These are phyloP conservation scores for Citropsis articulata DNA, from an alignment of 345 rosid species.

Conservation along the genomic window DNA sequence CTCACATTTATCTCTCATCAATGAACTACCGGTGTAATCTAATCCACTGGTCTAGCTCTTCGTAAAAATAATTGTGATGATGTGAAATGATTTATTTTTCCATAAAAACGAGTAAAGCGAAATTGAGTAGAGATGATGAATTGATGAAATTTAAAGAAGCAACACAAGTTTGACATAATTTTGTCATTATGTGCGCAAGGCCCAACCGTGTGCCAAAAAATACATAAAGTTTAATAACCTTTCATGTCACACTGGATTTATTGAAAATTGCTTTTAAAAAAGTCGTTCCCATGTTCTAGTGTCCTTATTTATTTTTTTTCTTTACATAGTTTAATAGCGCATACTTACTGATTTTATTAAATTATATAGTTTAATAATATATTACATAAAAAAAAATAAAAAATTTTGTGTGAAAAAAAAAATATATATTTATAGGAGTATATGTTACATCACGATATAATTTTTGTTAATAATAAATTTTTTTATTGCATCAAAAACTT, in stretches of 20 bases:
- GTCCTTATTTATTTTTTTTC: no score
- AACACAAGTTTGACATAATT: conserved; percentile 6
- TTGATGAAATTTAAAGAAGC: neutral
- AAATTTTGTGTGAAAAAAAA: accelerated
- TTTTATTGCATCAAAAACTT: no score
- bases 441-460: no score
- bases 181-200: neutral
- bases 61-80: neutral
- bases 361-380: accelerated
- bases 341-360: accelerated
- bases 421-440: no score
- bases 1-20: neutral
- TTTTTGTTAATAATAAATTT: no score
- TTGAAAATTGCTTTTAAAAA: no score
- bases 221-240: conserved; percentile 6
- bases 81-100: neutral
- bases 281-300: no score
- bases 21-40: neutral
- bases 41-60: neutral
- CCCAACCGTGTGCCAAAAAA: conserved; percentile 5
- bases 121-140: neutral
- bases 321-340: no score
- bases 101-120: neutral
- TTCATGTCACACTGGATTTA: no score
- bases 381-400: accelerated